A percentile compares a stretch with the other conserved stretches of the same genome.
These are phyloP conservation scores for Penicillium ucsense DNA, from an alignment of 495 filamentous ascomycete species.

Conservation along the genomic window DNA sequence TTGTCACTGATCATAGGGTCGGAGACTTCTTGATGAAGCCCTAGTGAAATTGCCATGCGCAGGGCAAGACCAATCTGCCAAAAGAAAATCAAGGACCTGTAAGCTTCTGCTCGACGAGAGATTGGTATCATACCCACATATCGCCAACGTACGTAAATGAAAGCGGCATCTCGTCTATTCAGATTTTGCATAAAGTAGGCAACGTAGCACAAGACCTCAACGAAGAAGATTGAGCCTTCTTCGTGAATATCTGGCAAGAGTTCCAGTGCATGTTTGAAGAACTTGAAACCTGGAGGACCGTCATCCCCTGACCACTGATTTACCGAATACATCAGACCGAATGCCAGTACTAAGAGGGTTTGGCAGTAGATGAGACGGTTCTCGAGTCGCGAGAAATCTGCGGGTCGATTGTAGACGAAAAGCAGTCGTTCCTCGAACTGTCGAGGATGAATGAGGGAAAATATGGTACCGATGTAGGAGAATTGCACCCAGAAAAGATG, in stretches of 20 bases:
- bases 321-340: constrained; percentile 43
- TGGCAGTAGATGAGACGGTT: constrained; percentile 30
- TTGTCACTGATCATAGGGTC: constrained; percentile 20
- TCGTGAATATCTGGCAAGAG: constrained; percentile 42
- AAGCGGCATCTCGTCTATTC: constrained; percentile 40
- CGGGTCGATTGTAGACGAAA: constrained; percentile 27
- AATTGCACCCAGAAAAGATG: constrained; percentile 40
- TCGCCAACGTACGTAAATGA: constrained; percentile 26
- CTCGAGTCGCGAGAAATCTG: constrained; percentile 24
- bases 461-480: constrained; percentile 43
- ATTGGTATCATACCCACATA: not conserved
- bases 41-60: constrained; percentile 42
- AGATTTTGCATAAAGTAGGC: constrained; percentile 47
- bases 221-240: constrained; percentile 39
- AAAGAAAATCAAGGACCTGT: not conserved
- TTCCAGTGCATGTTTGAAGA: constrained; percentile 37
- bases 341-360: constrained; percentile 37
- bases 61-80: constrained; percentile 37
- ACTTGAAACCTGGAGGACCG: constrained; percentile 41
- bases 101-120: not conserved
- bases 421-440: constrained; percentile 34
- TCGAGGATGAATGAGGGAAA: constrained; percentile 34
- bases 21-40: constrained; percentile 40
- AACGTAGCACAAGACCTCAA: constrained; percentile 40
- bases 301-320: constrained; percentile 41